Base-by-base conservation (phyloP, 208 protist species). In the Leishmania tropica region DNA sequence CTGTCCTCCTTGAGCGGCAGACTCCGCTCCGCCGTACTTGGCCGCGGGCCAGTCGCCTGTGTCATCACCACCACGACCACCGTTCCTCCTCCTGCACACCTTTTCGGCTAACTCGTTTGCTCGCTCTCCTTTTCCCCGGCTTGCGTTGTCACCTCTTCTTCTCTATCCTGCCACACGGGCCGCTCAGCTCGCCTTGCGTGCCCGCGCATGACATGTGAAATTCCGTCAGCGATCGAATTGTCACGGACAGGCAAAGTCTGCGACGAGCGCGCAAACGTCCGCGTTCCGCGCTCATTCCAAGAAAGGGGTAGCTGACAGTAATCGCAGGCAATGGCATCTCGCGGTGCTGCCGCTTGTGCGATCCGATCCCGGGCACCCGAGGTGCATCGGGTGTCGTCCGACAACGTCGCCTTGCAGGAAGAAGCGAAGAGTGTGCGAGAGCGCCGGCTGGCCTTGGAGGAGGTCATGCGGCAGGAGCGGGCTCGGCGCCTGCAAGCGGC, bases 391-490 rank as follows among this genome's bases (percentile, higher is more conserved):
- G 56, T 65, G 48, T 37, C 17, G 21, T 40, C 56, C 6, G 56
- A 68, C 19, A 62, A 1, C 0, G 40, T 65, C 17, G 40, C 24
- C 13, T 31, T 80, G 28, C 74, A 77, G 48, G 21, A 83, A 48
- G 78, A 65, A 24, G 83, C 83, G 3, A 76, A 79, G 74, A 77
- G 28, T 24, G 24, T 83, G 78, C 83, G 73, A 15, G 78, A 83
- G 31, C 78, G 65, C 5, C 56, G 73, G 0, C 21, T 86, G 0
- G 83, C 78, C 15, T 62, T 86, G 53, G 83, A 86, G 78, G 78
- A 79, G 13, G 56, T 73, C 35, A 86, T 86, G 78, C 83, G 83
- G 28, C 62, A 86, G 37, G 83, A 86, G 75, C 83, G 83, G 2
- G 79, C 21, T 53, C 78, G 78, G 17, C 83, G 83, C 6, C 75